Evolutionary conservation across 768 basidiomycete species (phyloP), one percentile per base, ranked within the genome.

Genomic region (Punctularia strigosozonata): DNA sequence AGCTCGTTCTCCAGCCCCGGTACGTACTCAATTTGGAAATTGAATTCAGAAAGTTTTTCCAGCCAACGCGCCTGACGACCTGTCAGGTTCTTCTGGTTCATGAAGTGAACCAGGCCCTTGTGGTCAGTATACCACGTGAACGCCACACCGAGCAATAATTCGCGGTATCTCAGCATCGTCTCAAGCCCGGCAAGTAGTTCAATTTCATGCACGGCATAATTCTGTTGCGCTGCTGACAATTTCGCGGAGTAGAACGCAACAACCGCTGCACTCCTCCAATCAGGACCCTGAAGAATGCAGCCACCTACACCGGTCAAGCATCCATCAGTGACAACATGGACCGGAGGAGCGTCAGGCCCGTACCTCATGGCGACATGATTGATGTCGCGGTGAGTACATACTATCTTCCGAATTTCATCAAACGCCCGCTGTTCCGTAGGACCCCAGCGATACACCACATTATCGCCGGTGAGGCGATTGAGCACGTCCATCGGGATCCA

Each of bases 1-100:
- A 60, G 30, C 0, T 49, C 37, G 32, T 63, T 64, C 4, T 56
- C 50, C 0, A 21, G 30, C 0, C 64, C 62, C 0, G 50, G 55
- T 17, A 58, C 38, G 25, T 57, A 52, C 10, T 46, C 18, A 4
- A 57, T 49, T 1, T 25, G 32, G 25, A 53, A 58, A 20, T 56
- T 47, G 24, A 50, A 56, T 21, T 54, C 44, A 26, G 34, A 39
- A 6, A 56, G 23, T 4, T 54, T 55, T 17, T 62, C 58, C 3
- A 60, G 14, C 65, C 65, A 66, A 0, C 56, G 43, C 0, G 53
- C 57, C 21, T 65, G 64, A 1, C 57, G 43, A 0, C 50, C 51
- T 0, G 58, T 58, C 8, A 65, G 24, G 4, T 60, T 46, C 13
- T 44, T 46, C 37, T 67, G 63, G 0, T 40, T 44, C 19, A 61